These are phyloP conservation scores for Lachnellula arida DNA, from an alignment of 2,329 filamentous ascomycete species.

Conservation along the genomic window DNA sequence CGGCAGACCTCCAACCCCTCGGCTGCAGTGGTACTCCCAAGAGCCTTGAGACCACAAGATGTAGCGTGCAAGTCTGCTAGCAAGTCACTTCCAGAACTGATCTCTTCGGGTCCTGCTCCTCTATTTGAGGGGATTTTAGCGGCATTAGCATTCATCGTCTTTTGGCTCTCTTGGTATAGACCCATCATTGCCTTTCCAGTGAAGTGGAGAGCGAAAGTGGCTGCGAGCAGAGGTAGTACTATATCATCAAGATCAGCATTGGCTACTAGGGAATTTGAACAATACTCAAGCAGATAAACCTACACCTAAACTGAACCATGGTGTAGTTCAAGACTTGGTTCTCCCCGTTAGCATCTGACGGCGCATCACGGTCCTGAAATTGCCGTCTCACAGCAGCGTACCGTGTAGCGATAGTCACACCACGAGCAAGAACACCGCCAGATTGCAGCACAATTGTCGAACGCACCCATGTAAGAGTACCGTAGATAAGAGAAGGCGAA, in stretches of 20 bases:
- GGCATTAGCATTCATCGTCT: slow-evolving; percentile 50
- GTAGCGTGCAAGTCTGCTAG: slow-evolving; percentile 73
- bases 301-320: slow-evolving; percentile 66
- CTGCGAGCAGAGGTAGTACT: slow-evolving; percentile 64
- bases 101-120: slow-evolving; percentile 63
- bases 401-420: slow-evolving; percentile 72
- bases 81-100: slow-evolving; percentile 59
- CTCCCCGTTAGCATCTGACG: slow-evolving; percentile 53
- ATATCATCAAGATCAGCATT: not conserved
- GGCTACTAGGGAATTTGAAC: not conserved
- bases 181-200: slow-evolving; percentile 73
- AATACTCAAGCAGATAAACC: not conserved
- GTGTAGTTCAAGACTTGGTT: slow-evolving; percentile 77
- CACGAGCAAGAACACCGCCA: slow-evolving; percentile 65
- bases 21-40: slow-evolving; percentile 65
- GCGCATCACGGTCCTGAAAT: slow-evolving; percentile 70
- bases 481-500: slow-evolving; percentile 65
- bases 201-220: slow-evolving; percentile 75
- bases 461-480: slow-evolving; percentile 71
- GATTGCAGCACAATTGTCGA: slow-evolving; percentile 70
- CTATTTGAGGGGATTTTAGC: slow-evolving; percentile 40
- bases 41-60: slow-evolving; percentile 70
- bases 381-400: slow-evolving; percentile 72
- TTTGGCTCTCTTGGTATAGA: slow-evolving; percentile 68
- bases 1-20: slow-evolving; percentile 73